Base-by-base conservation (phyloP, 2,329 filamentous ascomycete genomes). In the Penicillium sp. region DNA sequence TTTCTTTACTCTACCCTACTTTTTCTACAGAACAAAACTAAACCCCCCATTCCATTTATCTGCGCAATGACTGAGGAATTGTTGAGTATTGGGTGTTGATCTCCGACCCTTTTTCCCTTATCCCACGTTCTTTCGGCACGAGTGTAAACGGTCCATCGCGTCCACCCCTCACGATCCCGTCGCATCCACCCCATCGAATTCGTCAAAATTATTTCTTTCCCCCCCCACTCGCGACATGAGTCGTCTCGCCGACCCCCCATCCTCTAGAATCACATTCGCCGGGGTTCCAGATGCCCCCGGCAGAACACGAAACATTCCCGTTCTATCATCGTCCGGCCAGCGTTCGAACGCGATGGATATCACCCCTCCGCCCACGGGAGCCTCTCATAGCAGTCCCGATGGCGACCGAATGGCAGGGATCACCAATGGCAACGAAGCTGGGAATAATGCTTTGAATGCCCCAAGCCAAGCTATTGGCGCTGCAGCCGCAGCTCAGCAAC, bases 401-500 rank as follows among this genome's bases (percentile, higher is more conserved):
- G 67, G 69, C 50, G 78, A 81, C 53, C 74, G 72, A 50, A 62
- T 61, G 30, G 58, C 57, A 51, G 64, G 63, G 42, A 65, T 65
- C 50, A 68, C 65, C 55, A 72, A 72, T 60, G 66, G 66, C 33
- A 55, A 64, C 36, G 61, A 71, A 50, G 16, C 33, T 28, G 50
- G 54, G 40, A 59, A 59, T 37, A 62, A 57, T 44, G 40, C 60
- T 45, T 63, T 59, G 41, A 62, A 66, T 55, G 57, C 53, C 47
- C 55, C 54, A 2, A 64, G 63, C 51, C 67, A 68, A 41, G 64
- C 68, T 19, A 64, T 72, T 42, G 71, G 70, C 9, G 75, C 75
- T 64, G 76, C 73, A 64, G 69, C 71, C 46, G 73, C 75, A 40
- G 86, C 91, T 44, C 89, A 95, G 66, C 91, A 95, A 67, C 91